phyloP scores from a whole-genome alignment of 306 rosid species.

The Prunus persica region Prunus_persica_NCBIv2 NC_034009.1:4939001-4939500 shows the following conservation, averaged over 20 bases:
- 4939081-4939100: neutral
- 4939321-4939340: conserved; percentile 90
- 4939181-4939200: neutral
- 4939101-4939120: neutral
- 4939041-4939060: neutral
- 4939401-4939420: conserved; percentile 97
- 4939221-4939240: conserved; percentile 22
- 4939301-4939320: conserved; percentile 77
- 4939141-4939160: neutral
- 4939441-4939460: conserved; percentile 99
- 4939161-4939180: neutral
- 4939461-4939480: conserved; percentile 94
- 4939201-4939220: conserved; percentile 5
- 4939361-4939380: conserved; percentile 85
- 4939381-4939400: conserved; percentile 98
- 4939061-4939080: neutral
- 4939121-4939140: neutral
- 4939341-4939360: conserved; percentile 65
- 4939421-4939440: conserved; percentile 95
- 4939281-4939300: conserved; percentile 93
- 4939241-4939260: conserved; percentile 62
- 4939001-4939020: neutral
- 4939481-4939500: conserved; percentile 82
- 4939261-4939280: conserved; percentile 98
- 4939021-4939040: neutral